Evolutionary conservation across 768 basidiomycete genomes (phyloP), one percentile per base, ranked within the genome.

Genomic region (Leccinum pellstonianum): DNA sequence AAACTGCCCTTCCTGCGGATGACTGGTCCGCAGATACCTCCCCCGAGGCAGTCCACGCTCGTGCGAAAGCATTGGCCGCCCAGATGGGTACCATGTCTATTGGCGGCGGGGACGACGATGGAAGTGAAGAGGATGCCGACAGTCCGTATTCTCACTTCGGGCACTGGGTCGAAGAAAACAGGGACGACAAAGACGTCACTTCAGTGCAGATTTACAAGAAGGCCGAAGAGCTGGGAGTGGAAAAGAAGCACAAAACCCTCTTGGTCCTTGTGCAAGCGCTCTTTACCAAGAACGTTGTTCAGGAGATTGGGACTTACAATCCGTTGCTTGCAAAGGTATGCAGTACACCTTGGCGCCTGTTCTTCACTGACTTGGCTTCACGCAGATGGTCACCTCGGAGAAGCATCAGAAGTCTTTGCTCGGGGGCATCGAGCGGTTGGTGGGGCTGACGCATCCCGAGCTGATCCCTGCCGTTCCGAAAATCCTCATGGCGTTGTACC

Each of bases 1-100:
- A 91, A 1, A 77, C 87, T 21, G 72, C 79, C 3, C 75, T 89
- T 54, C 80, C 77, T 10, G 83, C 85, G 19, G 90, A 94, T 52
- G 92, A 89, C 57, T 97, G 95, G 95, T 89, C 90, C 55, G 90
- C 85, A n/a, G 93, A 96, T 69, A 94, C 92, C 2, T 93, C 91
- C 3, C 83, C 88, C 5, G 93, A 92, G 68, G 94, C 93, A 21
- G 91, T 97, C 61, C 87, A 88, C 64, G 84, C 88, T 29, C 91
- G 95, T 47, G 79, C 91, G 69, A 86, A 86, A 65, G 84, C 85
- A 9, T 79, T 95, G 21, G 87, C 89, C 60, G 75, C 75, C 17
- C 78, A 76, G 53, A 70, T 92, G 69, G 85, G 86, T 8, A 76
- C 77, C 31, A 68, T 83, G 21, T 77, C 79, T 48, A 70, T 83